Conservation (phyloP, 2,329 filamentous ascomycete genomes). For the Arthroderma sp. region DNA sequence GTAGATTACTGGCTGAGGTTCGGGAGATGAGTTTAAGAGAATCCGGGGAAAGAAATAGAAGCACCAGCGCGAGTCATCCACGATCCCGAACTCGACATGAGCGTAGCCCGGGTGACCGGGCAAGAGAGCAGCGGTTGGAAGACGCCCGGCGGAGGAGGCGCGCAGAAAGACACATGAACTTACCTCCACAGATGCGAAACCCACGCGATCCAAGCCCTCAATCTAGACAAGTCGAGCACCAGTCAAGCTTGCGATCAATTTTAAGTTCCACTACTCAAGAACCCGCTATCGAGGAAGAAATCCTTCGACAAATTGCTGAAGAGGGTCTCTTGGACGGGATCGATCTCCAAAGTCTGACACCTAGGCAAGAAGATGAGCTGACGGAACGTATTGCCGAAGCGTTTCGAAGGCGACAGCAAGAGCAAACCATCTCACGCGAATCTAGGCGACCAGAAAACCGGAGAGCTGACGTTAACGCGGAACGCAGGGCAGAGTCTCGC, state of each 20-base stretch:
- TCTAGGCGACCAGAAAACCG: background rate
- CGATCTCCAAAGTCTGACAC: conserved; percentile 74
- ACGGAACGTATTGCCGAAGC: conserved; percentile 83
- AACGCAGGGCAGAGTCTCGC: background rate
- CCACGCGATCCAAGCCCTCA: conserved; percentile 17
- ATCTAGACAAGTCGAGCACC: conserved; percentile 63
- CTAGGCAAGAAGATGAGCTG: conserved; percentile 74
- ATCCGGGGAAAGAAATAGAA: conserved; percentile 12
- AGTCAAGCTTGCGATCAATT: conserved; percentile 73
- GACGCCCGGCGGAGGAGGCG: conserved; percentile 21
- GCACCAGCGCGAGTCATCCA: conserved; percentile 15
- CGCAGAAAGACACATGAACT: conserved; percentile 14
- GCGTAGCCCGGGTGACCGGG: conserved; percentile 27
- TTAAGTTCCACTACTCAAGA: conserved; percentile 69
- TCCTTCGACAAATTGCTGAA: conserved; percentile 75
- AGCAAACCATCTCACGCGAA: conserved; percentile 4
- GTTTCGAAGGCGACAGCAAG: conserved; percentile 57
- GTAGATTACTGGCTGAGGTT: conserved; percentile 56
- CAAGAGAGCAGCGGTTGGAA: conserved; percentile 25
- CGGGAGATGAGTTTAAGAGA: conserved; percentile 57
- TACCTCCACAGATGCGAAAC: conserved; percentile 11
- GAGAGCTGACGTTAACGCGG: background rate
- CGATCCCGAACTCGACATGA: conserved; percentile 17
- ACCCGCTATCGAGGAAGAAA: conserved; percentile 68
- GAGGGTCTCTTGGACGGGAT: conserved; percentile 79